A percentile compares a stretch with the other conserved stretches of the same genome.
phyloP scores from a whole-genome alignment of 345 rosid genomes.

The Populus deltoides region DNA sequence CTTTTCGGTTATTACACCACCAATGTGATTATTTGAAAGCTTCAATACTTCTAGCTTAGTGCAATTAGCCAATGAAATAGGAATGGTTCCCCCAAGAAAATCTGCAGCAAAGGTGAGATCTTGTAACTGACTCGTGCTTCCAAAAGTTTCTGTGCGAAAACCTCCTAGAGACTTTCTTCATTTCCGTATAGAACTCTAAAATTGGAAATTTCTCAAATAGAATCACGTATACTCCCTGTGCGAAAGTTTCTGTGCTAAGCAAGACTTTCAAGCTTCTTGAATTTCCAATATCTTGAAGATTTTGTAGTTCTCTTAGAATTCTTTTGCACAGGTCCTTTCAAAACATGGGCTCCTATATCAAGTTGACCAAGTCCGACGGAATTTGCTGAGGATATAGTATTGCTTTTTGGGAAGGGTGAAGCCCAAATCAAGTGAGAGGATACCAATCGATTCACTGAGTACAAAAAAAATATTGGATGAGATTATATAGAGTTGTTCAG shows the following conservation, averaged over 20 bases:
- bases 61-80: neutral
- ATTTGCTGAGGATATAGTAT: neutral
- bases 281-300: neutral
- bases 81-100: neutral
- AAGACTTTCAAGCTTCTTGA: neutral
- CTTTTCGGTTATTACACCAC: neutral
- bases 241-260: neutral
- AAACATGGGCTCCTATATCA: neutral
- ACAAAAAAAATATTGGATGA: neutral
- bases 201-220: neutral
- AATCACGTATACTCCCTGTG: neutral
- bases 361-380: neutral
- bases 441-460: too few species aligned
- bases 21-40: neutral
- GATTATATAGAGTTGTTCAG: neutral
- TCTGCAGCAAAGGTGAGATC: accelerated
- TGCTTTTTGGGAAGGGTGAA: neutral
- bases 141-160: neutral
- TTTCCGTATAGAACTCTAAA: neutral
- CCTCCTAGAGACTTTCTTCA: neutral
- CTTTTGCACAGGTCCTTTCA: neutral
- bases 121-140: neutral
- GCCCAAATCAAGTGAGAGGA: neutral
- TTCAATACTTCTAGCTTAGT: neutral
- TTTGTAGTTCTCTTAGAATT: neutral